Conservation (phyloP, 2,329 filamentous ascomycete genomes). For the Didymella pomorum region DNA sequence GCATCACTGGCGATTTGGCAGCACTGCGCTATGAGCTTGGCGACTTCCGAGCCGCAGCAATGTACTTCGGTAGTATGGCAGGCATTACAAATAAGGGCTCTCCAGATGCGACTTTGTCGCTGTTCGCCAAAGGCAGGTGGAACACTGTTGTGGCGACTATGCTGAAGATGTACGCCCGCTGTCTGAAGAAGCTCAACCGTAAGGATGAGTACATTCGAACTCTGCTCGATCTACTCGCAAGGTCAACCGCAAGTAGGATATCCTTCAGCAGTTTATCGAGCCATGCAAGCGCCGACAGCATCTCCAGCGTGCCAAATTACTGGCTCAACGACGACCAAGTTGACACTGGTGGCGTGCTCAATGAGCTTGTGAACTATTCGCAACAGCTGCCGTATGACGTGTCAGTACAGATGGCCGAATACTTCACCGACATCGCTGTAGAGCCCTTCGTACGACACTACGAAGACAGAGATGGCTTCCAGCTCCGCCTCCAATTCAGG, state of each 20-base stretch:
- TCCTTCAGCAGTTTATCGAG: slow-evolving; percentile 36
- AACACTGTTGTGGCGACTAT: slow-evolving; percentile 80
- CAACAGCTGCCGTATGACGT: slow-evolving; percentile 66
- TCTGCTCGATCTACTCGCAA: slow-evolving; percentile 76
- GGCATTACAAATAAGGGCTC: slow-evolving; percentile 51
- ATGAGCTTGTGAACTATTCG: slow-evolving; percentile 59
- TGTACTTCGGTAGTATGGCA: slow-evolving; percentile 79
- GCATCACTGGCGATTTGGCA: slow-evolving; percentile 83
- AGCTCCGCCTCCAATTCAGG: slow-evolving; percentile 70
- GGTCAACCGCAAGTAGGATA: slow-evolving; percentile 59
- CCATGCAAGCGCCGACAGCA: slow-evolving; percentile 18
- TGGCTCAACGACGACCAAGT: slow-evolving; percentile 53
- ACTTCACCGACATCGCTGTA: slow-evolving; percentile 75
- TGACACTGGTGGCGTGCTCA: slow-evolving; percentile 48
- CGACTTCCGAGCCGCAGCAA: slow-evolving; percentile 76
- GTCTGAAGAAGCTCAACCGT: slow-evolving; percentile 77
- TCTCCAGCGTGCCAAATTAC: slow-evolving; percentile 23
- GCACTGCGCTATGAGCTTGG: slow-evolving; percentile 79
- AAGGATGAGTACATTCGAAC: slow-evolving; percentile 82
- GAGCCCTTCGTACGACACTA: slow-evolving; percentile 74
- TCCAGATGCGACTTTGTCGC: slow-evolving; percentile 41
- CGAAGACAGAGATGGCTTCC: slow-evolving; percentile 76
- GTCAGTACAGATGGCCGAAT: slow-evolving; percentile 72
- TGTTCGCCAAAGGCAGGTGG: slow-evolving; percentile 83
- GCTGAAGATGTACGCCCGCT: slow-evolving; percentile 84